These are phyloP conservation scores for Emmonsia crescens DNA, from an alignment of 2,329 filamentous ascomycete genomes.

Conservation along the genomic window DNA sequence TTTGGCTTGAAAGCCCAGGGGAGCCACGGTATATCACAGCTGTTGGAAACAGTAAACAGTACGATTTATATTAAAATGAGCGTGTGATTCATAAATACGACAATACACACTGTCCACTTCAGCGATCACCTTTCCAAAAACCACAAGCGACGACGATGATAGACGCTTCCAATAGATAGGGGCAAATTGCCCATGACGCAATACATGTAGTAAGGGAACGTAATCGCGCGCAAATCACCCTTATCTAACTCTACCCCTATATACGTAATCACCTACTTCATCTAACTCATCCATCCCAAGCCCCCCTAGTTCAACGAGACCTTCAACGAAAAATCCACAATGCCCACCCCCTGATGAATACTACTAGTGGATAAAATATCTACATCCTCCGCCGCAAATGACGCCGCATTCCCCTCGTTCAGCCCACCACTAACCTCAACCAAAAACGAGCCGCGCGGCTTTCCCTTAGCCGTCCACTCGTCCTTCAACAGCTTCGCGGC, in stretches of 20 bases:
- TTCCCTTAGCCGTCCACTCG: conserved; percentile 63
- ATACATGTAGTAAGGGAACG: neutral
- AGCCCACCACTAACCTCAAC: conserved; percentile 89
- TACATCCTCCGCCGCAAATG: conserved; percentile 65
- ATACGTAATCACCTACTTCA: neutral
- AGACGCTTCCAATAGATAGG: neutral
- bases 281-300: neutral
- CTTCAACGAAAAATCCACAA: conserved; percentile 94
- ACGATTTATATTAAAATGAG: too few species aligned
- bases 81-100: neutral
- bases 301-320: conserved; percentile 40
- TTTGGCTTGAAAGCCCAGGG: neutral
- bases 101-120: neutral
- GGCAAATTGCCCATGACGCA: neutral
- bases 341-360: conserved; percentile 88
- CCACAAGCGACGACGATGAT: neutral
- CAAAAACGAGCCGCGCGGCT: conserved; percentile 54
- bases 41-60: neutral
- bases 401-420: conserved; percentile 69
- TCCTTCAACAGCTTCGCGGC: conserved; percentile 68
- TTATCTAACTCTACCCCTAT: neutral
- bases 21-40: neutral
- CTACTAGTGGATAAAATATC: conserved; percentile 95
- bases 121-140: neutral
- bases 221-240: neutral